These are phyloP conservation scores for Fagopyrum tataricum DNA, from an alignment of 148 eudicot genomes.

Conservation along the genomic window DNA sequence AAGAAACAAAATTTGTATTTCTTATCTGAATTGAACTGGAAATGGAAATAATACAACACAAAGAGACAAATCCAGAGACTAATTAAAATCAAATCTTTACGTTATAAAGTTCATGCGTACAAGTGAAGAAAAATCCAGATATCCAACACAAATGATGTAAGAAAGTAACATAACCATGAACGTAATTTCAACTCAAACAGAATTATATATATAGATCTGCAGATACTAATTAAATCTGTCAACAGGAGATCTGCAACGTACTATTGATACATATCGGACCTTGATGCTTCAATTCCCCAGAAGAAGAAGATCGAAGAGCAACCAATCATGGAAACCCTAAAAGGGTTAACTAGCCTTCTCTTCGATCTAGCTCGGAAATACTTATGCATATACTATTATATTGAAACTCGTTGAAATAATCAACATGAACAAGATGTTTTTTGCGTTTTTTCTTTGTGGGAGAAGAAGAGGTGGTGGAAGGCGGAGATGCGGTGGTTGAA, in stretches of 20 bases:
- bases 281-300: conserved; percentile 2
- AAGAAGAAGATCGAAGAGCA: neutral
- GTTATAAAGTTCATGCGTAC: neutral
- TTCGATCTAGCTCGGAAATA: no score
- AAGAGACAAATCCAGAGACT: neutral
- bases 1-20: neutral
- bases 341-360: neutral
- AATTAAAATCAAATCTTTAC: no score
- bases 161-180: neutral
- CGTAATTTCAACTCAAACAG: neutral
- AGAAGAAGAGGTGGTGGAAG: neutral
- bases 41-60: neutral
- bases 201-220: neutral
- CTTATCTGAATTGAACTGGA: neutral
- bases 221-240: neutral
- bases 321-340: neutral
- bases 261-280: neutral
- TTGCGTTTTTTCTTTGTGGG: neutral
- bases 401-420: neutral
- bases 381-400: neutral
- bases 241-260: neutral
- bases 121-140: neutral
- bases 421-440: neutral
- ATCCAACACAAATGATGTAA: neutral
- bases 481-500: neutral